Conservation (phyloP, 2,329 filamentous ascomycete genomes). For the Colletotrichum euphorbiae region DNA sequence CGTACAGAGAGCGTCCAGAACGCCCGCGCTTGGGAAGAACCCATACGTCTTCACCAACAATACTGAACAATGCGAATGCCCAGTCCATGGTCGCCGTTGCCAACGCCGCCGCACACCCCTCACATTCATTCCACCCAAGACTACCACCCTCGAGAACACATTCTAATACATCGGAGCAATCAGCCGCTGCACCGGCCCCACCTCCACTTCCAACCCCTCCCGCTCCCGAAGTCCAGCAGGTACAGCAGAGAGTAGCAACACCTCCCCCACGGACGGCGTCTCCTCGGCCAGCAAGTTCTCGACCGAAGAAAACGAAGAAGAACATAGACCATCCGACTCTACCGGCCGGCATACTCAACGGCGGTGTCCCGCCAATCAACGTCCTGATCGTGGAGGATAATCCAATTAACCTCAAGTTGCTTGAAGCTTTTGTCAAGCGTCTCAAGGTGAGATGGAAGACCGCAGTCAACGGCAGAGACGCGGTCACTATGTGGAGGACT, state of each 20-base stretch:
- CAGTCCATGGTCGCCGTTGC: slow-evolving; percentile 50
- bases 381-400: slow-evolving; percentile 99
- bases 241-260: slow-evolving; percentile 65
- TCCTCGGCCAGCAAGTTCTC: slow-evolving; percentile 59
- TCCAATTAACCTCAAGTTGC: slow-evolving; percentile 92
- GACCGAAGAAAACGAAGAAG: slow-evolving; percentile 67
- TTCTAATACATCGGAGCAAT: slow-evolving; percentile 68
- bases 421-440: slow-evolving; percentile 95
- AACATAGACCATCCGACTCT: slow-evolving; percentile 57
- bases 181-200: slow-evolving; percentile 58
- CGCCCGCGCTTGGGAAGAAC: slow-evolving; percentile 74
- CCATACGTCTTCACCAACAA: slow-evolving; percentile 85
- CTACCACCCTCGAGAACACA: slow-evolving; percentile 67
- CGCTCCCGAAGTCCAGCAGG: slow-evolving; percentile 59
- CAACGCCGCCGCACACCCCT: slow-evolving; percentile 50
- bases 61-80: slow-evolving; percentile 62
- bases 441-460: slow-evolving; percentile 97
- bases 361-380: slow-evolving; percentile 92
- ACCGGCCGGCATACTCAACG: slow-evolving; percentile 77
- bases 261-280: slow-evolving; percentile 61
- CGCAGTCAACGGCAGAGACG: slow-evolving; percentile 95
- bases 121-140: slow-evolving; percentile 52
- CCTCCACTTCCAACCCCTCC: slow-evolving; percentile 64
- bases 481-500: slow-evolving; percentile 90
- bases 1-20: slow-evolving; percentile 66